Evolutionary conservation across 345 rosid species (phyloP), one percentile per base, ranked within the genome.

Genomic region (Erucastrum elatum): DNA sequence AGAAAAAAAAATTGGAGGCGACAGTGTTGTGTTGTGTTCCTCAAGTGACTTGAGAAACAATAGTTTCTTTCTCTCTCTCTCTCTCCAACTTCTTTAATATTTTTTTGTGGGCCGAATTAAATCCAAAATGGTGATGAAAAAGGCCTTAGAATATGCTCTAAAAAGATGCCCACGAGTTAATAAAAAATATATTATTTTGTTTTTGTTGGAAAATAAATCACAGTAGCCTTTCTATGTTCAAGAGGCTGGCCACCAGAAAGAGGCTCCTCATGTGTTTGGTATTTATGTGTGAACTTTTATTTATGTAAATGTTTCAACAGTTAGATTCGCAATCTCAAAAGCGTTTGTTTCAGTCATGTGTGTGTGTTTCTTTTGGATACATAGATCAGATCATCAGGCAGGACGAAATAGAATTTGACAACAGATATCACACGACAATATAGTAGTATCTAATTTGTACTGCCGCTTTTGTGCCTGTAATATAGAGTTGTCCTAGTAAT

Each of bases 1-100:
- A 6, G 21, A 6, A n/a, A 8, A n/a, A 13, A 33, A 29, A 63
- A 21, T 17, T 70, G 26, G 66, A 62, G n/a, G 44, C 56, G 44
- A 51, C 75, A 51, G 75, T 77, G 56, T 51, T 51, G 56, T 51
- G 56, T 51, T 51, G 56, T 51, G 80, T 77, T 70, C 41, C 39
- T 2, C 70, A 70, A 77, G 70, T 70, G 44, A 70, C 75, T 77
- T 70, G 80, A 35, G 44, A 34, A 62, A 70, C 75, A 77, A 70
- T 68, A 39, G 17, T 16, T 66, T 66, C 21, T 66, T 26, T 7
- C 2, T 4, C 46, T 44, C 53, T 46, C 53, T 46, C 15, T 35
- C 41, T 2, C 1, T 8, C 21, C 21, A 21, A 21, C 21, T 66
- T n/a, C 25, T 4, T n/a, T 25, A 2, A 0, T 74, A 12, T 11